Base-by-base conservation (phyloP, 1,139 yeast genomes). In the Yamadazyma conglobata region DNA sequence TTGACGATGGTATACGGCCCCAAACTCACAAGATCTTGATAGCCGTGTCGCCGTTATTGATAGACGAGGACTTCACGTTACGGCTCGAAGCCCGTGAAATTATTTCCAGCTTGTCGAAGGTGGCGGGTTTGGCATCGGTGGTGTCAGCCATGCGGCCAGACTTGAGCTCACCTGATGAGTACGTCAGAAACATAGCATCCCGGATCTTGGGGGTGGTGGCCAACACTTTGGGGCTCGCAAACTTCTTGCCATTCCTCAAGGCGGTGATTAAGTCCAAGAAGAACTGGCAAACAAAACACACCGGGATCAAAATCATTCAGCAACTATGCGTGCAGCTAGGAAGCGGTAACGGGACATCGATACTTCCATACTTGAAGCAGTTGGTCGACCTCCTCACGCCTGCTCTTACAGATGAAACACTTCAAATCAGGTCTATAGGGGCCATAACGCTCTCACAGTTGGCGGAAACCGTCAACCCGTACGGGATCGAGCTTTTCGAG, bases 401-500 rank as follows among this genome's bases (percentile, higher is more conserved):
- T 1, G 75, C 82, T 0, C 51, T 91, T n/a, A 60, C 65, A 0
- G 97, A 89, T 52, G 88, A 83, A 32, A 77, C 79, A 32, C 52
- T 76, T 11, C 78, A 76, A 34, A 85, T 87, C 0, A 62, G 93
- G 32, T 73, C 74, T 4, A 69, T 79, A 7, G 68, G 95, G 0
- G 95, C 95, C 0, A 59, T 70, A 19, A 79, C 96, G 0, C 47
- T 89, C 2, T 66, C 93, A 0, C 75, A 81, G 5, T 55, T 91
- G 21, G 97, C 97, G 0, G 93, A 86, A 28, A 81, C 84, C n/a
- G 77, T 89, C 1, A 68, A 76, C 14, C 98, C 98, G 0, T 87
- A 83, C 56, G 98, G 98, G 28, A 82, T 86, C 34, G 96, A 87
- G 46, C 77, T 93, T 0, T 89, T 91, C 54, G 93, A 84, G 42